These are phyloP conservation scores for Xylaria sp. DNA, from an alignment of 2,329 filamentous ascomycete species.

Conservation along the genomic window DNA sequence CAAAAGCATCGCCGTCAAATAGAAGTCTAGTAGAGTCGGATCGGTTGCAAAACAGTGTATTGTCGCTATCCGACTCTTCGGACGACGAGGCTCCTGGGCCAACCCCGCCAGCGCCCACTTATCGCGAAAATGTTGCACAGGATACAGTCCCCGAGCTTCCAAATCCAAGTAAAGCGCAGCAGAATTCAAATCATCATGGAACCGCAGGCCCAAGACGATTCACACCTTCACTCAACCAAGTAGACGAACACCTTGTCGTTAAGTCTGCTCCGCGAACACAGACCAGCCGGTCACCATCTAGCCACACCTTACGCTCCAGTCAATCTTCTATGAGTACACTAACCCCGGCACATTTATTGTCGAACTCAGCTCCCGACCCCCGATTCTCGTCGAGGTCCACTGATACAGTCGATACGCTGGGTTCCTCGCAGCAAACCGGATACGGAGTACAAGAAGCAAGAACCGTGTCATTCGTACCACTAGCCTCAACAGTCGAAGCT, in stretches of 20 bases:
- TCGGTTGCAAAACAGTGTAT: conserved; percentile 64
- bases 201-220: conserved; percentile 22
- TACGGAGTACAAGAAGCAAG: conserved; percentile 55
- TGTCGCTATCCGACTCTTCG: conserved; percentile 63
- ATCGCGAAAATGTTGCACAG: conserved; percentile 46
- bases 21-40: conserved; percentile 63
- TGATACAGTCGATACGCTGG: conserved; percentile 51
- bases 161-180: conserved; percentile 17
- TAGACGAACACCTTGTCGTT: conserved; percentile 55
- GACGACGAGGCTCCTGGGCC: conserved; percentile 58
- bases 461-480: conserved; percentile 53
- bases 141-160: conserved; percentile 35
- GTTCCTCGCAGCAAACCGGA: conserved; percentile 47
- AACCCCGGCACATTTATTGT: conserved; percentile 33
- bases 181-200: conserved; percentile 22
- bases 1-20: conserved; percentile 62
- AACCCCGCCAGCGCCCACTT: conserved; percentile 50
- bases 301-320: conserved; percentile 41
- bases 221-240: conserved; percentile 54
- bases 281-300: conserved; percentile 40
- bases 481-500: conserved; percentile 46
- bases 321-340: conserved; percentile 46
- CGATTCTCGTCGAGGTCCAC: conserved; percentile 54
- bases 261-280: conserved; percentile 51
- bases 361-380: conserved; percentile 45